Conservation (phyloP, 2,329 filamentous ascomycete genomes). For the Tolypocladium album region DNA sequence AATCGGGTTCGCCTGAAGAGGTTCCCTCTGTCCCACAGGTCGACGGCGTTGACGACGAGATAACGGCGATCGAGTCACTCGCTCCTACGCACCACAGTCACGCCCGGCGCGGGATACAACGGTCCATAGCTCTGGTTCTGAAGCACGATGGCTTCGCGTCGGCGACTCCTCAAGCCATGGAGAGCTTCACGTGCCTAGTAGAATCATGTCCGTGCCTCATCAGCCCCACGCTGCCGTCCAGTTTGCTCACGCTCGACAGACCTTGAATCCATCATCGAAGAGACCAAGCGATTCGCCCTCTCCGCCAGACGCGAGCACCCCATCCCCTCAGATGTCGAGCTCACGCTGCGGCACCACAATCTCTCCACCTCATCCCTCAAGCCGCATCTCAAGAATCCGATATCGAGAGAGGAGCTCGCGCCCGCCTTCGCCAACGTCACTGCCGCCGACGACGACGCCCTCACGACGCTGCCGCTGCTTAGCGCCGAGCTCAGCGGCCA, state of each 20-base stretch:
- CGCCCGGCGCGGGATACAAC: conserved; percentile 31
- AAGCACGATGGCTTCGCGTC: conserved; percentile 48
- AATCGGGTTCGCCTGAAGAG: neutral
- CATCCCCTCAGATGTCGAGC: conserved; percentile 46
- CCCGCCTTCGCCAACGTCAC: conserved; percentile 27
- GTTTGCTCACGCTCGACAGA: conserved; percentile 26
- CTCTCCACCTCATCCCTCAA: conserved; percentile 39
- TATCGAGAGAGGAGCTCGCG: conserved; percentile 27
- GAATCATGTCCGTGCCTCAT: conserved; percentile 38
- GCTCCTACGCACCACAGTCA: conserved; percentile 20
- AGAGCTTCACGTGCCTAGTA: conserved; percentile 43
- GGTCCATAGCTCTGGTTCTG: conserved; percentile 44
- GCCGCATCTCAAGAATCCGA: conserved; percentile 44
- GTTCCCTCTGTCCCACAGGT: neutral
- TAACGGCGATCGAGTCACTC: conserved; percentile 5
- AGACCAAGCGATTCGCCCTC: conserved; percentile 35
- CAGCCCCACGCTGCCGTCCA: neutral
- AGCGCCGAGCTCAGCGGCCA: conserved; percentile 48
- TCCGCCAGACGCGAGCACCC: conserved; percentile 41
- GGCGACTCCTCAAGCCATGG: conserved; percentile 44
- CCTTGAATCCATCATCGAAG: conserved; percentile 34
- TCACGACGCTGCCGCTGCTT: conserved; percentile 32
- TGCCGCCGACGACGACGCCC: conserved; percentile 26
- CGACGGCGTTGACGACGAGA: neutral
- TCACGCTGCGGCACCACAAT: conserved; percentile 39